Evolutionary conservation across 805 yeast species (phyloP), one percentile per base, ranked within the genome.

Genomic region (Pichia phayaonensis): DNA sequence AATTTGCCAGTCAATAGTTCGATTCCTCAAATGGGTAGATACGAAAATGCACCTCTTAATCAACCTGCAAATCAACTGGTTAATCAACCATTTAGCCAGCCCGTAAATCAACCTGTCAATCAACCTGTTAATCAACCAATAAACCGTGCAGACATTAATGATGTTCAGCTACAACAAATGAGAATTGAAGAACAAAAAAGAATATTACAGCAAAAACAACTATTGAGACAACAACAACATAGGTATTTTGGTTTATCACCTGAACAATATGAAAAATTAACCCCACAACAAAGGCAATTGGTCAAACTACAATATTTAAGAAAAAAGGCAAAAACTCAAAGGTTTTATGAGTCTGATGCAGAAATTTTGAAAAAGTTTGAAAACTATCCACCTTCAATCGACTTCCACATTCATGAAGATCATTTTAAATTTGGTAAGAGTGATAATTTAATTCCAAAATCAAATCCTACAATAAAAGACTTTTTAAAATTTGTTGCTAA

Each of bases 371-470:
- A 80, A 53, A 90, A 90, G 64, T 90, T 83, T 64, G 82, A 84
- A 56, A 79, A 80, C 50, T 78, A 77, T 54, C 86, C 92, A 11
- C 85, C 97, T 8, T 86, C 95, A 40, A 68, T 92, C 52, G 95
- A 83, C 56, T 83, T 92, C 60, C 97, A 92, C 61, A 89, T 92
- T 23, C 90, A 87, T 67, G 94, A 89, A 59, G 89, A 88, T 50
- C 96, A 90, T 67, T 92, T 83, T 65, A 78, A 95, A 54, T 90
- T 92, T 70, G 95, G 95, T 55, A 87, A 86, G 56, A 92, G 75
- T 61, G 97, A 90, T 59, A 89, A 95, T 8, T 77, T 86, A 45
- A 85, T 94, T 40, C 90, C 96, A 8, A 85, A 85, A 61, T 77
- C 77, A 59, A 86, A 87, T 53, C 84, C 88, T 16, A 77, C 86